Base-by-base conservation (phyloP, 2,329 filamentous ascomycete species). In the Helicocarpus griseus region DNA sequence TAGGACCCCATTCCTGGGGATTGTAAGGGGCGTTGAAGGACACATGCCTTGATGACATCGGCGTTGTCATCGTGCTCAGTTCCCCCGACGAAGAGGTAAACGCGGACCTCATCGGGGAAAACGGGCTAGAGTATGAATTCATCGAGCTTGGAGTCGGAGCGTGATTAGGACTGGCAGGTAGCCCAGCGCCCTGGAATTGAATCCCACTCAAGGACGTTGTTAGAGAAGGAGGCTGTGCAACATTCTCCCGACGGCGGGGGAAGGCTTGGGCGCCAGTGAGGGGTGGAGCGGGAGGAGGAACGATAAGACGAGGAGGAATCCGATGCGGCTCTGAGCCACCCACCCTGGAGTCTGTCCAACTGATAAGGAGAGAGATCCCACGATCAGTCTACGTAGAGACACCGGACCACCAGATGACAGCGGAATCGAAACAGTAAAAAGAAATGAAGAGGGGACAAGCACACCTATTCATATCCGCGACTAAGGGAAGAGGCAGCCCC, bases 1-100 rank as follows among this genome's bases (percentile, higher is more conserved):
- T 65, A 19, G 69, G 68, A 1, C 68, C 71, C 73, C 73, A 76
- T 63, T 75, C 70, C 54, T 72, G 71, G 33, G 73, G 73, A 56
- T 76, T 74, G 55, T 76, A 76, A 7, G 70, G 67, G 22, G 69
- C 65, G 59, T 62, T 73, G 55, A 73, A 74, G 28, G 61, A 60
- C 26, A 63, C 52, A 6, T 69, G 64, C 55, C 73, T 68, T 43
- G 66, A 64, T n/a, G 69, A 62, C 70, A 74, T 71, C 24, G 72
- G 68, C 50, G 71, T 69, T 9, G 65, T 60, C 19, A 64, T 69
- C 49, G 66, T 61, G 9, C 66, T 63, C 51, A 63, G 60, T 26
- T 64, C 64, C 6, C 60, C 62, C 4, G 71, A 68, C 21, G 71
- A 68, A 33, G 63, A 54, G 33, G 69, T 60, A 40, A 63, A 67